A percentile compares a stretch with the other conserved stretches of the same genome.
phyloP scores from a whole-genome alignment of 2,329 filamentous ascomycete genomes.

The Aureobasidium sp. region DNA sequence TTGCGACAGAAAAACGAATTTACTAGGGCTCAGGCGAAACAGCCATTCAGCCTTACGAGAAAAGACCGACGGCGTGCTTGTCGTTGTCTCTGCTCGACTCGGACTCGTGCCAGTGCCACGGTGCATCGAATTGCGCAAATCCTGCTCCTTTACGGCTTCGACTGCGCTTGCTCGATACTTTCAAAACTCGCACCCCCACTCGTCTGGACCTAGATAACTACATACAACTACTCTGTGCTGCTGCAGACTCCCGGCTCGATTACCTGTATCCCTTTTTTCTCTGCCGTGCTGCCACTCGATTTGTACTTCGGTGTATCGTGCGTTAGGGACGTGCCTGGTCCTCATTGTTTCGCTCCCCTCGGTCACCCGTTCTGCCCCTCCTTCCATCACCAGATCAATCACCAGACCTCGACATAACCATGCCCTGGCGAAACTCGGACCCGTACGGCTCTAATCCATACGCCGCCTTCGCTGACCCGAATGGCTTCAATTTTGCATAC shows the following conservation, averaged over 20 bases:
- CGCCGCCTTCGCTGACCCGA: slow-evolving; percentile 9
- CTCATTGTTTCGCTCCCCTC: background rate
- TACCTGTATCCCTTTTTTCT: background rate
- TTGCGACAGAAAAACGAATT: background rate
- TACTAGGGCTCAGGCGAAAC: slow-evolving; percentile 3
- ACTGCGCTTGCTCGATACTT: slow-evolving; percentile 2
- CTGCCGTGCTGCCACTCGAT: background rate
- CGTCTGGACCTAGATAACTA: background rate
- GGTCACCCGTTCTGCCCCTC: background rate
- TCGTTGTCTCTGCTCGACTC: background rate
- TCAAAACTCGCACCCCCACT: slow-evolving; percentile 2
- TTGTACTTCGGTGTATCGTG: background rate
- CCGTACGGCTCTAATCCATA: slow-evolving; percentile 8
- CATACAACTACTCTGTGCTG: background rate
- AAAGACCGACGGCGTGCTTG: slow-evolving; percentile 1
- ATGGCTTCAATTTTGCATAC: slow-evolving; percentile 3
- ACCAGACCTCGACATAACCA: slow-evolving; percentile 2
- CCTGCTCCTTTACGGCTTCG: slow-evolving; percentile 4
- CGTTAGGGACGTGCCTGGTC: background rate
- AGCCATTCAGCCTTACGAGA: slow-evolving; percentile 9
- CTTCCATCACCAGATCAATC: slow-evolving; percentile 9
- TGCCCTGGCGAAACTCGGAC: slow-evolving; percentile 8
- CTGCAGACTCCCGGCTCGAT: background rate
- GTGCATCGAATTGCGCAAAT: slow-evolving; percentile 3
- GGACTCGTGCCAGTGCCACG: background rate